Base-by-base conservation (phyloP, 202 grass and related monocot genomes). In the Brachypodium distachyon region DNA sequence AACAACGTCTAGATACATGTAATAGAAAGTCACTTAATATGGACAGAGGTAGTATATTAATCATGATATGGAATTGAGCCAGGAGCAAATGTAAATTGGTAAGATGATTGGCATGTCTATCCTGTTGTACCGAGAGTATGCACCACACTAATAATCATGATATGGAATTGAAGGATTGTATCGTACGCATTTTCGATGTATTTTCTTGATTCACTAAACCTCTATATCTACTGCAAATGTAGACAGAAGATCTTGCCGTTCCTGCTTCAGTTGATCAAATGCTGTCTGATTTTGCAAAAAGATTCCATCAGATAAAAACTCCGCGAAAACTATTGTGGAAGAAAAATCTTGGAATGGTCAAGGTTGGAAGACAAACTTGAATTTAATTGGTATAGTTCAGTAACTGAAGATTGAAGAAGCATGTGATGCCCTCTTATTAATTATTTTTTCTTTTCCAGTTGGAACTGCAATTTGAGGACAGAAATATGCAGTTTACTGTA, bases 281-380 rank as follows among this genome's bases (percentile, higher is more conserved):
- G 55, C 62, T 98, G 58, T 98, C 82, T 85, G 89, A 94, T 84
- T 98, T 94, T 78, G 95, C 89, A 61, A 84, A 94, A 68, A 92
- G 89, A 49, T 98, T 94, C 64, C 95, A 98, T 80, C 87, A 94
- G 91, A 94, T 98, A 87, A 98, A 92, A 92, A 88, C 87, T 79
- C 95, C 95, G 77, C 82, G 95, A 9, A 98, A 98, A 77, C 70
- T 98, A 63, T 73, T 90, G 61, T 97, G 94, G 94, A 97, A 94
- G 91, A 92, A 92, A 84, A 97, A 94, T 81, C 94, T 97, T 73
- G 94, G 95, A 80, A 92, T 77, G 17, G 91, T 98, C 61, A 98
- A 98, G 95, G 95, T 94, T 77, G 67, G 83, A 63, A 84, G 58
- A 82, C 29, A 65, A 43, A 44, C 18, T 34, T 52, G 58, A 50